phyloP scores from a whole-genome alignment of 768 basidiomycete species.

The Mycena kentingensis region DNA sequence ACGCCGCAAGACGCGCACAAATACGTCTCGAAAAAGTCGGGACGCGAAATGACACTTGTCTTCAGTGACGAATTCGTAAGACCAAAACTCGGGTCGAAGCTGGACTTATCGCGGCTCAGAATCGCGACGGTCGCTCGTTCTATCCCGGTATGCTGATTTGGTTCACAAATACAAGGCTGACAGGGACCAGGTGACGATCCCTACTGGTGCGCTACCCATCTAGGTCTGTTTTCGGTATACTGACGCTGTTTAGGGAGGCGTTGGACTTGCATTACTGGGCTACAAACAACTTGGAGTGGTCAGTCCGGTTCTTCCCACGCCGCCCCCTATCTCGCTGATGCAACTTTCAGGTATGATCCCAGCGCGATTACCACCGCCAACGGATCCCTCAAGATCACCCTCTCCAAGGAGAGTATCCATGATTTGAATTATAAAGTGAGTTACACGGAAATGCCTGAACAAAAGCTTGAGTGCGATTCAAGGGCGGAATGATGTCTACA shows the following conservation, averaged over 20 bases:
- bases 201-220: not conserved
- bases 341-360: constrained; percentile 86
- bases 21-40: not conserved
- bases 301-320: not conserved
- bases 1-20: not conserved
- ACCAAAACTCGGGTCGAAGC: no score
- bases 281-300: constrained; percentile 30
- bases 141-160: not conserved
- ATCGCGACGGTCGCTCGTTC: not conserved
- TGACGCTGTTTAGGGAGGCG: constrained; percentile 91
- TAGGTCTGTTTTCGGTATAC: constrained; percentile 27
- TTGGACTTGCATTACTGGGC: constrained; percentile 78
- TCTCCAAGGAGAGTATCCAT: constrained; percentile 66
- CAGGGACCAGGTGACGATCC: constrained; percentile 62
- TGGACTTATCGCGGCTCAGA: no score
- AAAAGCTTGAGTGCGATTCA: not conserved
- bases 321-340: constrained; percentile 28
- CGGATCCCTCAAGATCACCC: constrained; percentile 74
- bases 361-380: constrained; percentile 68
- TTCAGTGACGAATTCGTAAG: not conserved
- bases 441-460: not conserved
- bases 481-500: constrained; percentile 68
- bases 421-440: constrained; percentile 67
- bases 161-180: not conserved
- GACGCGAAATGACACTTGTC: constrained; percentile 57